A percentile compares a stretch with the other conserved stretches of the same genome.
Evolutionary conservation across 2,329 filamentous ascomycete genomes (phyloP).

Genomic region (Botrytis galanthina): DNA sequence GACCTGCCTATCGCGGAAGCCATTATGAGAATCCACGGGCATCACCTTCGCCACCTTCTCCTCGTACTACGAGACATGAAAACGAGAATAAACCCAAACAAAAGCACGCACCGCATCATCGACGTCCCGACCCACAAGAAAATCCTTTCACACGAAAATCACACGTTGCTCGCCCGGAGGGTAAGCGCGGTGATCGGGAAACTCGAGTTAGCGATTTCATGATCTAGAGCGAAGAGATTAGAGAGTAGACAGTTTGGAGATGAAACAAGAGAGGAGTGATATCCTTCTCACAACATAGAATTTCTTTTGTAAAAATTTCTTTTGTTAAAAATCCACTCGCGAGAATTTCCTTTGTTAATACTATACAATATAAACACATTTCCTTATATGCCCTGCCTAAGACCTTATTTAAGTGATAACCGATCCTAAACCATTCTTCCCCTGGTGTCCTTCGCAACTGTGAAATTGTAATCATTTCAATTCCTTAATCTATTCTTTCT

Average conservation of each 20-base stretch:
- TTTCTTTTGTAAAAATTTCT: background rate
- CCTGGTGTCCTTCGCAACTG: background rate
- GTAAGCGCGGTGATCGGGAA: background rate
- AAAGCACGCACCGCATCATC: background rate
- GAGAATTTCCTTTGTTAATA: background rate
- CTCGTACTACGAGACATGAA: background rate
- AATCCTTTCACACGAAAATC: background rate
- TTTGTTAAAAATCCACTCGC: background rate
- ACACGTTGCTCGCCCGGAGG: slow-evolving; percentile 5
- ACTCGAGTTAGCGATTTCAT: slow-evolving; percentile 12
- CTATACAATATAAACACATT: slow-evolving; percentile 6
- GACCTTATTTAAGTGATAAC: background rate
- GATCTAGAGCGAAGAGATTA: background rate
- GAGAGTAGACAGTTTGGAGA: background rate
- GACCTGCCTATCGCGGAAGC: background rate
- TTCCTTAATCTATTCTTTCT: slow-evolving; percentile 28
- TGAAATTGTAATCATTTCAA: background rate
- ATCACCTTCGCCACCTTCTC: slow-evolving; percentile 1
- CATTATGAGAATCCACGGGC: background rate
- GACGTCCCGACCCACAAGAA: background rate
- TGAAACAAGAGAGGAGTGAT: slow-evolving; percentile 2
- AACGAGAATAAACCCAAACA: background rate
- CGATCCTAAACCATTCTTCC: background rate
- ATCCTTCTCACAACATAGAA: slow-evolving; percentile 1
- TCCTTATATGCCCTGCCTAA: background rate